Conservation (phyloP, 805 yeast species). For the Hermanozyma aechmeae region DNA sequence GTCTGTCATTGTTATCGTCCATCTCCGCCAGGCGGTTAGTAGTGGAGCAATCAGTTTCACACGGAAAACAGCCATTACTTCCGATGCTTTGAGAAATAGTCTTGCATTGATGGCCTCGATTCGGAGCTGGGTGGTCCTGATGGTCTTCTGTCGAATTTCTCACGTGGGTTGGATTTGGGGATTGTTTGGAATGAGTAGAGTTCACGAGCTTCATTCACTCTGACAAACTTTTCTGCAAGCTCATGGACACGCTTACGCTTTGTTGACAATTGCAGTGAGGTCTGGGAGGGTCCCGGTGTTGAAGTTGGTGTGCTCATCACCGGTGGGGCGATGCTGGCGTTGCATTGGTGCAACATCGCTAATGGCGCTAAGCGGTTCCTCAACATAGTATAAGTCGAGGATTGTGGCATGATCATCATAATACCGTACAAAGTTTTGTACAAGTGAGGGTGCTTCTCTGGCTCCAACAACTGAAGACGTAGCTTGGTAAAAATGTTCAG, state of each 20-base stretch:
- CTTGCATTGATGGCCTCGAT: constrained; percentile 10
- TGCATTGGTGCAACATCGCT: constrained; percentile 23
- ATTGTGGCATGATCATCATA: constrained; percentile 89
- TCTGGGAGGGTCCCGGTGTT: constrained; percentile 14
- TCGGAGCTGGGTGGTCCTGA: constrained; percentile 11
- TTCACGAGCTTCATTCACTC: constrained; percentile 27
- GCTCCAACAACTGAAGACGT: constrained; percentile 82
- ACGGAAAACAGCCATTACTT: no score
- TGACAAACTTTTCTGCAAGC: constrained; percentile 30
- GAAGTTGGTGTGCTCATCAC: constrained; percentile 5
- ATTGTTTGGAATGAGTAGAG: not conserved
- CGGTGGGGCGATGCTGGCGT: constrained; percentile 2
- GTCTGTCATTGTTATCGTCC: no score
- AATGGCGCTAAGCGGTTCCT: constrained; percentile 60
- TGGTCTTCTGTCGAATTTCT: no score
- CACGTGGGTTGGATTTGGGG: no score
- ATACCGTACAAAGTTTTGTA: constrained; percentile 87
- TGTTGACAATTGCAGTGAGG: constrained; percentile 22
- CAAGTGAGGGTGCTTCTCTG: constrained; percentile 69
- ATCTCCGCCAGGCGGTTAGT: no score
- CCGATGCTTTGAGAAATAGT: no score
- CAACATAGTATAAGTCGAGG: constrained; percentile 77
- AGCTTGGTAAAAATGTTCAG: constrained; percentile 86
- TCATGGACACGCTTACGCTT: constrained; percentile 30
- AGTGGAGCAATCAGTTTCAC: no score